phyloP scores from a whole-genome alignment of 805 yeast species.

The Lipomyces orientalis region DNA sequence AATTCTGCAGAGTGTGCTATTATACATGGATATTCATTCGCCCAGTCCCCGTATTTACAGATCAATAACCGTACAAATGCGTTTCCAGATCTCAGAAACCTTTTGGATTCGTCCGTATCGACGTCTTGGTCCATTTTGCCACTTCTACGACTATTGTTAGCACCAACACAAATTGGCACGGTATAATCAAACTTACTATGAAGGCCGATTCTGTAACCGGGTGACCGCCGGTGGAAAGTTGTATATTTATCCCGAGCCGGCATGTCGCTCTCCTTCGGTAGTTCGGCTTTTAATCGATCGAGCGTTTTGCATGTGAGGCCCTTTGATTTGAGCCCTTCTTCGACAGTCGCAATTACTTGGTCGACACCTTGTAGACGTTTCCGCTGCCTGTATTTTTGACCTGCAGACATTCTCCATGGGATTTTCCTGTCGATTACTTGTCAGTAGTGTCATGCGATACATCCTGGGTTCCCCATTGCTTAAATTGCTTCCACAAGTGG shows the following conservation, averaged over 20 bases:
- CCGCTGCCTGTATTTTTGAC: constrained; percentile 85
- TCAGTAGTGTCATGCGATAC: constrained; percentile 4
- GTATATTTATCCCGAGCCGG: constrained; percentile 82
- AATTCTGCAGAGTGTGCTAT: not conserved
- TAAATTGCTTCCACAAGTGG: not conserved
- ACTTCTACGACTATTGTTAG: constrained; percentile 31
- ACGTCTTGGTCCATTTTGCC: constrained; percentile 39
- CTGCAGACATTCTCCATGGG: constrained; percentile 77
- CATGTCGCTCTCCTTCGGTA: constrained; percentile 87
- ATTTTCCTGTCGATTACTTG: constrained; percentile 56
- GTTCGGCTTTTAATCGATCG: constrained; percentile 43
- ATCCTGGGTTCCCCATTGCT: not conserved
- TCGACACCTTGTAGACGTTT: constrained; percentile 83
- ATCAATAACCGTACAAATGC: not conserved
- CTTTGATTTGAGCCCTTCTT: constrained; percentile 52
- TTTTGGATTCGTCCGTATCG: constrained; percentile 33
- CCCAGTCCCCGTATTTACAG: not conserved
- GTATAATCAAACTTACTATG: constrained; percentile 50
- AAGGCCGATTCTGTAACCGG: constrained; percentile 83
- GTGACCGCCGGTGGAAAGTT: constrained; percentile 74
- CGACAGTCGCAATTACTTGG: constrained; percentile 69
- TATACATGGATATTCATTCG: not conserved
- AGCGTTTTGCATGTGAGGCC: constrained; percentile 40
- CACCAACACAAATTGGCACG: not conserved
- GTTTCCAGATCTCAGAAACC: constrained; percentile 23